These are phyloP conservation scores for Mortierella antarctica DNA, from an alignment of 192 early-diverging fungal species.

Conservation along the genomic window DNA sequence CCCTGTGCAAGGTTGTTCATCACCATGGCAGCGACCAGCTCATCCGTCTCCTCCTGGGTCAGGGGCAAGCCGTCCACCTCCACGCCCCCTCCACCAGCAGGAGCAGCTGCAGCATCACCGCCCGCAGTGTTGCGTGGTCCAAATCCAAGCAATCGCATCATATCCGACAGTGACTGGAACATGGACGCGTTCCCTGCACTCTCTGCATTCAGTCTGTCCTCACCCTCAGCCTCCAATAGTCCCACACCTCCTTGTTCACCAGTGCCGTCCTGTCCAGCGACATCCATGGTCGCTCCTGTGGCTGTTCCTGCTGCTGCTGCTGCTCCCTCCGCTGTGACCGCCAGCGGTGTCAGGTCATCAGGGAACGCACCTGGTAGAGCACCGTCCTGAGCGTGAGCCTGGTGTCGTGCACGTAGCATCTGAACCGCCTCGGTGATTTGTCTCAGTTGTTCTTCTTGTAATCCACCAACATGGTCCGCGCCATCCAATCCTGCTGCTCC, in stretches of 20 bases:
- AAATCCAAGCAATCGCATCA: conserved; percentile 42
- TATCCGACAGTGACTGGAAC: conserved; percentile 28
- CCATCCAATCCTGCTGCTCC: conserved; percentile 3
- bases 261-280: background rate
- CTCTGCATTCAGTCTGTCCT: background rate
- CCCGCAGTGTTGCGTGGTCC: background rate
- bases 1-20: background rate
- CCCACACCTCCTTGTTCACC: background rate
- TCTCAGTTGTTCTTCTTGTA: conserved; percentile 28
- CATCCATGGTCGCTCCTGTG: background rate
- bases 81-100: background rate
- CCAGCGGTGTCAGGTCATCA: conserved; percentile 6
- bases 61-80: background rate
- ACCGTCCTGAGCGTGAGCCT: background rate
- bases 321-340: background rate
- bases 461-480: conserved; percentile 1
- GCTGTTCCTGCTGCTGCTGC: background rate
- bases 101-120: conserved; percentile 1
- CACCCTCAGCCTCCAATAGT: background rate
- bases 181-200: conserved; percentile 6
- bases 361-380: conserved; percentile 29
- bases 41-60: conserved; percentile 15
- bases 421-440: conserved; percentile 45
- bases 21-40: conserved; percentile 15
- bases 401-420: conserved; percentile 10